Evolutionary conservation across 192 early-diverging fungal genomes (phyloP).

Genomic region (Coemansia javaensis): DNA sequence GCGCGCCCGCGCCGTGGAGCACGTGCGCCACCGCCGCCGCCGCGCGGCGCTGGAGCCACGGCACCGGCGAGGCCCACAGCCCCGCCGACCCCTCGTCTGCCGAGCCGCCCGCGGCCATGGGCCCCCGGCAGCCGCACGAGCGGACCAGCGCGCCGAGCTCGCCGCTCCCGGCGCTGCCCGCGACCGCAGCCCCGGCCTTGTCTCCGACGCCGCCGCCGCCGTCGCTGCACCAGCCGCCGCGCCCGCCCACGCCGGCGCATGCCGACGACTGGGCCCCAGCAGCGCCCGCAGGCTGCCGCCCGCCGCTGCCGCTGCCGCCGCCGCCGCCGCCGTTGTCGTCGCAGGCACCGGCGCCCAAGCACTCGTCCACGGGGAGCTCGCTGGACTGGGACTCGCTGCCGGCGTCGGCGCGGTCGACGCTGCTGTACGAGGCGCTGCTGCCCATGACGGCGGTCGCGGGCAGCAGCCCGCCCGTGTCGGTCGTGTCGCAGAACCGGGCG

Average conservation of each 20-base stretch:
- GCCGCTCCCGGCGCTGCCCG: too few species aligned
- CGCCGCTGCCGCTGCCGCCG: too few species aligned
- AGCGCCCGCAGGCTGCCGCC: not conserved
- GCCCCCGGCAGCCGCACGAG: not conserved
- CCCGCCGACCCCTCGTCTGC: too few species aligned
- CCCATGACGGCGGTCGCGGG: slow-evolving; percentile 3
- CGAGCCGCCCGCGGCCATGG: too few species aligned
- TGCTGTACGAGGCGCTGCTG: slow-evolving; percentile 31
- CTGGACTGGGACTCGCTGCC: slow-evolving; percentile 29
- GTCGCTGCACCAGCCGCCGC: not conserved
- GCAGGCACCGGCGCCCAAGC: slow-evolving; percentile 10
- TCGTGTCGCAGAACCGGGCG: slow-evolving; percentile 32
- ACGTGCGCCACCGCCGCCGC: too few species aligned
- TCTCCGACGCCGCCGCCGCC: not conserved
- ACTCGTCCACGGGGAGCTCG: slow-evolving; percentile 17
- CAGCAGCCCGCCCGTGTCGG: slow-evolving; percentile 24
- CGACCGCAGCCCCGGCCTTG: too few species aligned
- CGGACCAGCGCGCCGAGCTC: too few species aligned
- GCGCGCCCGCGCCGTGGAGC: slow-evolving; percentile 20
- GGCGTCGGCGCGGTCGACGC: slow-evolving; percentile 26
- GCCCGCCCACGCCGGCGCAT: not conserved
- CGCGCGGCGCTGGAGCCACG: too few species aligned
- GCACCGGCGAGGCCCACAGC: too few species aligned
- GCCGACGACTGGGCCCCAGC: not conserved
- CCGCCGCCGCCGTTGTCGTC: not conserved